Conservation (phyloP, 129 eudicot species). For the Flaveria sonorensis region DNA sequence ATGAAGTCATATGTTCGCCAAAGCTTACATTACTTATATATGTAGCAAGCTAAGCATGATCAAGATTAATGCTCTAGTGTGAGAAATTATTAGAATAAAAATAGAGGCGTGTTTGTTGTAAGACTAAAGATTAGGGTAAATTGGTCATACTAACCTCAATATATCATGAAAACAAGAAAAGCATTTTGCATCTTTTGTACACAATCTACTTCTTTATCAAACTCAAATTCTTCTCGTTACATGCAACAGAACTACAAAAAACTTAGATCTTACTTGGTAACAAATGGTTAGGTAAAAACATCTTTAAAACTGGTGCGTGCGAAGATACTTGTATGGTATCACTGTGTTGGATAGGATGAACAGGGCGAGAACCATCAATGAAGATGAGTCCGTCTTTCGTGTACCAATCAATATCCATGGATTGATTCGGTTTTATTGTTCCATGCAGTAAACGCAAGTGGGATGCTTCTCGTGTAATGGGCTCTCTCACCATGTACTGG, state of each 20-base stretch:
- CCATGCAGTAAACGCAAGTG: constrained; percentile 60
- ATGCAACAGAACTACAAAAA: constrained; percentile 9
- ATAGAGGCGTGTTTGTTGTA: too few relatives aligned
- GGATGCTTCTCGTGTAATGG: constrained; percentile 47
- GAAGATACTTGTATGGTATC: constrained; percentile 67
- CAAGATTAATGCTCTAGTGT: too few relatives aligned
- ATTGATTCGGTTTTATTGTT: constrained; percentile 43
- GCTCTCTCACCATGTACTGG: constrained; percentile 88
- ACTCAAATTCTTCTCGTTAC: constrained; percentile 3
- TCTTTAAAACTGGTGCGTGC: constrained; percentile 64
- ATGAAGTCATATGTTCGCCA: too few relatives aligned
- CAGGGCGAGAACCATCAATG: constrained; percentile 58
- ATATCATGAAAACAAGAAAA: constrained; percentile 11
- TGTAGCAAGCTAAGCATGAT: too few relatives aligned
- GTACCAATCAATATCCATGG: constrained; percentile 67
- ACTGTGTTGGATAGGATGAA: constrained; percentile 55
- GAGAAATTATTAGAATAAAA: too few relatives aligned
- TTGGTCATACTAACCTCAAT: background rate
- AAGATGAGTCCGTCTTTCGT: constrained; percentile 5
- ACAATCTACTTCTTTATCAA: constrained; percentile 11
- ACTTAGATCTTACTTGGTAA: constrained; percentile 35
- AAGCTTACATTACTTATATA: too few relatives aligned
- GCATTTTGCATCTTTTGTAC: constrained; percentile 7
- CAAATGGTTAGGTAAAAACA: constrained; percentile 61
- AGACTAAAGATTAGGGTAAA: background rate